phyloP scores from a whole-genome alignment of 2,329 filamentous ascomycete genomes.

The Neopestalotiopsis rosae region DNA sequence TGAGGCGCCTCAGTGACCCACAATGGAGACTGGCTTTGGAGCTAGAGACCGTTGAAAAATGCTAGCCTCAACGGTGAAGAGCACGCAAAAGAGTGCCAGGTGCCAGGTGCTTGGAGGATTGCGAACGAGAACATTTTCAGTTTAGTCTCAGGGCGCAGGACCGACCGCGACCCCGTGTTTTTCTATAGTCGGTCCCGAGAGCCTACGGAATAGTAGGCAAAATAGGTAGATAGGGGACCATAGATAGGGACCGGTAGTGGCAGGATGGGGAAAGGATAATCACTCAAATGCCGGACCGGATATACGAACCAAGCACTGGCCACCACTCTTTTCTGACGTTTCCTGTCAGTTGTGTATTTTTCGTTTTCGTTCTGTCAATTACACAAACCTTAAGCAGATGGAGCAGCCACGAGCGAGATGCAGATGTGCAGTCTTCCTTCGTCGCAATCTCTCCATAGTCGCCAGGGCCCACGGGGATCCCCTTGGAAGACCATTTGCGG shows the following conservation, averaged over 20 bases:
- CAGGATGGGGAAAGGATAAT: too few species aligned
- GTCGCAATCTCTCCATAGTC: neutral
- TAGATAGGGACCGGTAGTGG: too few species aligned
- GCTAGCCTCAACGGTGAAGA: slow-evolving; percentile 1
- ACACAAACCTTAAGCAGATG: neutral
- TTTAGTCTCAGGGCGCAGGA: neutral
- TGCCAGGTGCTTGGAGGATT: neutral
- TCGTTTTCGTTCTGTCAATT: neutral
- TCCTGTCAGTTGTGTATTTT: neutral
- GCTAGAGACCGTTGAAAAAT: slow-evolving; percentile 3
- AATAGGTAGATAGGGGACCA: too few species aligned
- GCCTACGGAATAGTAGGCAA: neutral
- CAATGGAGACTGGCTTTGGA: slow-evolving; percentile 2
- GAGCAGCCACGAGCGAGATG: neutral
- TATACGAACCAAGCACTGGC: neutral
- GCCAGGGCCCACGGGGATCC: neutral
- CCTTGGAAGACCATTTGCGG: neutral
- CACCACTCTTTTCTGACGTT: neutral
- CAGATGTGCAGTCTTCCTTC: neutral
- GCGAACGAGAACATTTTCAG: neutral
- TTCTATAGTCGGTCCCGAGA: neutral
- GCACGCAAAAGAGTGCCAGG: neutral
- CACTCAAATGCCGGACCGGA: too few species aligned
- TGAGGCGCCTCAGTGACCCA: slow-evolving; percentile 6
- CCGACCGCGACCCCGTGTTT: neutral